Percentiles rank a stretch among this genome's conserved stretches.
phyloP scores from a whole-genome alignment of 257 asterid genomes.

The Solanum arcanum region DNA sequence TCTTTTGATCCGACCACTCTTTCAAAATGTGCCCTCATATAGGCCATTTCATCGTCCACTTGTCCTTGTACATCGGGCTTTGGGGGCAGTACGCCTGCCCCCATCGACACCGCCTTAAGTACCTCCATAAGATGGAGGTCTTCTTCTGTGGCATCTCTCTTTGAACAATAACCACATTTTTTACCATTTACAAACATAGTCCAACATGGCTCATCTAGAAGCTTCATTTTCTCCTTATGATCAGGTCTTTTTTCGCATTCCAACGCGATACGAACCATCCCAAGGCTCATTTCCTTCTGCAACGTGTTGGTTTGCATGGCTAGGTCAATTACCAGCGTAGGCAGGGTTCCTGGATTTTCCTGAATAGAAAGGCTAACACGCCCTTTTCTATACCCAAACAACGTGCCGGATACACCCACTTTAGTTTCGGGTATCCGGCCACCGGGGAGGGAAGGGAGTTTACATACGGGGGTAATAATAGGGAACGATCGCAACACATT shows the following conservation, averaged over 20 bases:
- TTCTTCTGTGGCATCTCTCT: conserved; percentile 56
- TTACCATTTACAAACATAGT: conserved; percentile 79
- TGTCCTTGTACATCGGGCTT: conserved; percentile 45
- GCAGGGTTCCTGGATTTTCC: conserved; percentile 30
- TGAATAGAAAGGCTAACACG: conserved; percentile 31
- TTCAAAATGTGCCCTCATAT: conserved; percentile 72
- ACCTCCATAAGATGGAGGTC: conserved; percentile 78
- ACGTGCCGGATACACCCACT: conserved; percentile 41
- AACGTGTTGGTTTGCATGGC: conserved; percentile 29
- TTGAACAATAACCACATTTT: conserved; percentile 54
- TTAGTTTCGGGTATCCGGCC: conserved; percentile 13
- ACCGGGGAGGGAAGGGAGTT: conserved; percentile 53
- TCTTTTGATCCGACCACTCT: conserved; percentile 69
- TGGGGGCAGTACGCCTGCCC: conserved; percentile 77
- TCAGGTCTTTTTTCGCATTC: conserved; percentile 25
- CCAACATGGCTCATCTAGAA: conserved; percentile 71
- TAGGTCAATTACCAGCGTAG: conserved; percentile 25
- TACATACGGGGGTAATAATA: conserved; percentile 52
- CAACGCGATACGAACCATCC: conserved; percentile 36
- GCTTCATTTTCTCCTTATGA: conserved; percentile 15
- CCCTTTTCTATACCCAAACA: conserved; percentile 49
- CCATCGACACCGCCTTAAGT: conserved; percentile 70
- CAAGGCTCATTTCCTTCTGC: conserved; percentile 32
- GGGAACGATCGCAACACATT: conserved; percentile 76
- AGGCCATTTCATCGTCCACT: conserved; percentile 56